Percentiles rank a stretch among this genome's conserved stretches.
These are phyloP conservation scores for Plasmodium knowlesi DNA, from an alignment of 169 alveolate genomes.

Conservation along the genomic window DNA sequence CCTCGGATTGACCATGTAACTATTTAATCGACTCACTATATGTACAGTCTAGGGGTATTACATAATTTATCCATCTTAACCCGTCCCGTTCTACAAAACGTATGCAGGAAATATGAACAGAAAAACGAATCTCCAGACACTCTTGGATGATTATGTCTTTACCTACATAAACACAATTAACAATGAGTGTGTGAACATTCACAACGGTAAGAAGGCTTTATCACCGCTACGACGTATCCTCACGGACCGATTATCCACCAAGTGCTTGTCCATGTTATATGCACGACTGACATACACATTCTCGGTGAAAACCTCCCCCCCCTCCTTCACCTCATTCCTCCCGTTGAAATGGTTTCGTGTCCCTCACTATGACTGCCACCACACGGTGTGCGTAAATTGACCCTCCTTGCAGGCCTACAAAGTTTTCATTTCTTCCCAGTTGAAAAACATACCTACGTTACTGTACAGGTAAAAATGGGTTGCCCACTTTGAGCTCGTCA, in stretches of 20 bases:
- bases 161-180: conserved; percentile 57
- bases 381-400: neutral
- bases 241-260: neutral
- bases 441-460: conserved; percentile 49
- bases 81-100: neutral
- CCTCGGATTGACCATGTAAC: neutral
- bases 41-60: neutral
- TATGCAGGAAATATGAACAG: conserved; percentile 49
- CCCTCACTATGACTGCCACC: neutral
- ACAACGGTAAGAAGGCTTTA: conserved; percentile 27
- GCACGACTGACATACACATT: neutral
- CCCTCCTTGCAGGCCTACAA: conserved; percentile 19
- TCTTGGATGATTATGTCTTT: conserved; percentile 55
- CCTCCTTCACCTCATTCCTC: neutral
- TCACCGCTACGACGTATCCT: neutral
- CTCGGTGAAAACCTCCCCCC: neutral
- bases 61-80: neutral
- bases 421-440: conserved; percentile 63
- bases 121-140: conserved; percentile 28
- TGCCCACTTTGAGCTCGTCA: neutral
- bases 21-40: neutral
- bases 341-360: neutral
- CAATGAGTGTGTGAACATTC: conserved; percentile 42
- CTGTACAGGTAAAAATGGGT: conserved; percentile 49
- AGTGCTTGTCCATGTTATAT: neutral